Evolutionary conservation across 164 flowering plant genomes (phyloP).

Genomic region (Stephania cephalantha): DNA sequence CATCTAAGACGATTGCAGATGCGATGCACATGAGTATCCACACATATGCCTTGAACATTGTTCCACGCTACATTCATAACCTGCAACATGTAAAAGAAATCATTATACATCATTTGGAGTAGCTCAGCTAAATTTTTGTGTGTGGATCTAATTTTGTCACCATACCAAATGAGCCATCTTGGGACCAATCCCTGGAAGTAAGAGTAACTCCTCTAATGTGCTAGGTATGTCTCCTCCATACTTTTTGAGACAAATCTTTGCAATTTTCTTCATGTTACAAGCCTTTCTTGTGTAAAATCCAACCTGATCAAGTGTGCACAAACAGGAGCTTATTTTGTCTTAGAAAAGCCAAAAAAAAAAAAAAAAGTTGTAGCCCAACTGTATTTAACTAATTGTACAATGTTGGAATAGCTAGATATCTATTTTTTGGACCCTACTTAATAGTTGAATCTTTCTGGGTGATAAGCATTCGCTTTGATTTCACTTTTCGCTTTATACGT

Average conservation of each 20-base stretch:
- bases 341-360: neutral
- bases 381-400: too few relatives aligned
- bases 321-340: neutral
- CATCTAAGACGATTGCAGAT: conserved; percentile 95
- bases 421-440: too few relatives aligned
- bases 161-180: conserved; percentile 98
- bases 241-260: conserved; percentile 67
- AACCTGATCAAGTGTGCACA: conserved; percentile 41
- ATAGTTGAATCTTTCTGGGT: too few relatives aligned
- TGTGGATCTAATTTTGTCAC: neutral
- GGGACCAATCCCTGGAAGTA: conserved; percentile 96
- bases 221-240: conserved; percentile 94
- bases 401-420: too few relatives aligned
- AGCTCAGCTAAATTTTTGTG: neutral
- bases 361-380: too few relatives aligned
- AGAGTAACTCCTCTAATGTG: conserved; percentile 70
- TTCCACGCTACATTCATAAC: conserved; percentile 93
- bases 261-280: conserved; percentile 76
- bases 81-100: conserved; percentile 27
- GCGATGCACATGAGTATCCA: conserved; percentile 98
- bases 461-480: too few relatives aligned
- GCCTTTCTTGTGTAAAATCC: conserved; percentile 94
- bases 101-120: neutral
- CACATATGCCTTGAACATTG: conserved; percentile 96
- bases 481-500: too few relatives aligned